Base-by-base conservation (phyloP, 2,329 filamentous ascomycete genomes). In the Cercospora janseana region DNA sequence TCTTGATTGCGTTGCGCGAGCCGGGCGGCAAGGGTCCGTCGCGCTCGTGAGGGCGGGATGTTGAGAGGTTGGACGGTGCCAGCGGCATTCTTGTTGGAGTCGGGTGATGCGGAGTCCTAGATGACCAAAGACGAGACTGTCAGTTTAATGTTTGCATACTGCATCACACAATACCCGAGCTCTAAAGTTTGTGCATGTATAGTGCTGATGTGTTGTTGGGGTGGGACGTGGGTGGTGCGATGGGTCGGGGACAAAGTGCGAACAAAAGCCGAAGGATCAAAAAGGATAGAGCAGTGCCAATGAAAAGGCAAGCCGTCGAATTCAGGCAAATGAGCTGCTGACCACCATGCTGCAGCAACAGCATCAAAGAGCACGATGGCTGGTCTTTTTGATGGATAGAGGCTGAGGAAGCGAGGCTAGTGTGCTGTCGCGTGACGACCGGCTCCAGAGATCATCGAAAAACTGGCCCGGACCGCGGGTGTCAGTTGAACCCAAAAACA, bases 1-100 rank as follows among this genome's bases (percentile, higher is more conserved):
- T 58, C 54, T 26, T 61, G 57, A 41, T 72, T 72, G 32, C 69
- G 88, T 81, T 63, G 68, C 2, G 74, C 74, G 10, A 97, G 78
- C 9, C 91, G 83, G 9, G 88, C 87, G n/a, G 90, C 91, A n/a
- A 97, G 80, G 69, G 95, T 89, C 48, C 89, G 79, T 43, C 92
- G 83, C 6, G 92, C 92, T 45, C 92, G 83, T 6, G 89, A 94
- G 2, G 92, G 91, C 1, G 87, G 85, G 27, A 92, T 83, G 67
- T 92, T 93, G 63, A 95, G 76, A 9, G 90, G 88, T 24, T 87
- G 16, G 83, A 87, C n/a, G 86, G 72, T 43, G 13, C 31, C 31
- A 66, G 72, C 50, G 16, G 46, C 32, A 51, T 40, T 46, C 44
- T 58, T 54, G 54, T 55, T 51, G 43, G 49, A 35, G 21, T 71